A percentile compares a stretch with the other conserved stretches of the same genome.
Evolutionary conservation across 73 alveolate species (phyloP).

Genomic region (Paramecium octaurelia): DNA sequence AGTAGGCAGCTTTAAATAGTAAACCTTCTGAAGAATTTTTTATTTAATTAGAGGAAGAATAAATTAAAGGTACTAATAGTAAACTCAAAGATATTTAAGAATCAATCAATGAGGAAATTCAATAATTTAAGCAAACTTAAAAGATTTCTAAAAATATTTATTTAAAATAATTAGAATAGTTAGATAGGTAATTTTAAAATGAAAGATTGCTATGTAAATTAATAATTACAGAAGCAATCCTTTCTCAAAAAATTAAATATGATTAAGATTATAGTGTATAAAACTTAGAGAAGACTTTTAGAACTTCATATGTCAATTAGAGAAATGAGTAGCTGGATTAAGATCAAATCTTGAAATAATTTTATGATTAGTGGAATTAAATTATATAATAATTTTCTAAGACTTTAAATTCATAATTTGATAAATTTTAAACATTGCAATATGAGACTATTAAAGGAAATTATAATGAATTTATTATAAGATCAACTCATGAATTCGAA

Average conservation of each 20-base stretch:
- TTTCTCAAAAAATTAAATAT: background rate
- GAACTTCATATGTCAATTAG: background rate
- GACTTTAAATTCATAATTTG: background rate
- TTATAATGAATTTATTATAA: background rate
- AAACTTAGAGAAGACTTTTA: background rate
- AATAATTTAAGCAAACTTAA: background rate
- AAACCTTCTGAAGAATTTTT: background rate
- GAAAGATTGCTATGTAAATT: background rate
- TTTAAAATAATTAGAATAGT: background rate
- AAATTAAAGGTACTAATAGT: background rate
- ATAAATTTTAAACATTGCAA: background rate
- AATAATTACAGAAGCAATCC: background rate
- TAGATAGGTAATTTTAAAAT: background rate
- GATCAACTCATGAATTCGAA: background rate
- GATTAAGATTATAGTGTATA: background rate
- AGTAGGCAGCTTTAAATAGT: background rate
- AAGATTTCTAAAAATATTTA: background rate
- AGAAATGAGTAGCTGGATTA: background rate
- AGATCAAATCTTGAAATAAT: background rate
- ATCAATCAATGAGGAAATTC: background rate
- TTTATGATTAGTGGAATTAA: background rate
- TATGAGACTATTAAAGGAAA: background rate
- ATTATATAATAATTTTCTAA: background rate
- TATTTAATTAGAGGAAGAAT: background rate
- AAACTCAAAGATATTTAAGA: background rate